Evolutionary conservation across 2,329 filamentous ascomycete genomes (phyloP).

Genomic region (Emmonsia crescens): DNA sequence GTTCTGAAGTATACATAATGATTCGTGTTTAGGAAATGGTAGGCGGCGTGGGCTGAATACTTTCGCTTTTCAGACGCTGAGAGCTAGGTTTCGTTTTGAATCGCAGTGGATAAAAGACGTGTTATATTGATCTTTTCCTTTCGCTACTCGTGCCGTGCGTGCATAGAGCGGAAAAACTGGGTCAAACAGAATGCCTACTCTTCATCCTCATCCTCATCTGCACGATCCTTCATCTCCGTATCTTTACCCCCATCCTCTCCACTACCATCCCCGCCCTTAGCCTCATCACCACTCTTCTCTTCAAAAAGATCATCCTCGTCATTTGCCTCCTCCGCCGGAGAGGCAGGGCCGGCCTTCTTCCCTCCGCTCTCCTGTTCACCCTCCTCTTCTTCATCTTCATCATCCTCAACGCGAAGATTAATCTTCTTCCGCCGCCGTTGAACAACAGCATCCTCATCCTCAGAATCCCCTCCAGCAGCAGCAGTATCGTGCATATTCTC

Average conservation of each 20-base stretch:
- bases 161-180: not conserved
- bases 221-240: slow-evolving; percentile 28
- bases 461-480: slow-evolving; percentile 32
- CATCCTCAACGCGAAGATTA: slow-evolving; percentile 27
- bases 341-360: slow-evolving; percentile 20
- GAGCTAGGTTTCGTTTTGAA: not conserved
- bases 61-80: not conserved
- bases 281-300: slow-evolving; percentile 20
- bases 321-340: slow-evolving; percentile 13
- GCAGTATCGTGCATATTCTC: slow-evolving; percentile 20
- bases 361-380: slow-evolving; percentile 32
- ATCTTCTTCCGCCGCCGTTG: slow-evolving; percentile 26
- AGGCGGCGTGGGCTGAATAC: not conserved
- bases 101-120: not conserved
- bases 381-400: slow-evolving; percentile 37
- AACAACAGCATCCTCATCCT: slow-evolving; percentile 30
- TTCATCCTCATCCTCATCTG: slow-evolving; percentile 13
- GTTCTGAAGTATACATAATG: not conserved
- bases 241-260: slow-evolving; percentile 15
- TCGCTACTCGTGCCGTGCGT: not conserved
- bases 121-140: not conserved
- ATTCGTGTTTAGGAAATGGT: not conserved
- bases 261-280: slow-evolving; percentile 10
- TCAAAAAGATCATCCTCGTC: slow-evolving; percentile 30
- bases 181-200: not conserved